These are phyloP conservation scores for Colletotrichum costaricense DNA, from an alignment of 2,329 filamentous ascomycete species.

Conservation along the genomic window DNA sequence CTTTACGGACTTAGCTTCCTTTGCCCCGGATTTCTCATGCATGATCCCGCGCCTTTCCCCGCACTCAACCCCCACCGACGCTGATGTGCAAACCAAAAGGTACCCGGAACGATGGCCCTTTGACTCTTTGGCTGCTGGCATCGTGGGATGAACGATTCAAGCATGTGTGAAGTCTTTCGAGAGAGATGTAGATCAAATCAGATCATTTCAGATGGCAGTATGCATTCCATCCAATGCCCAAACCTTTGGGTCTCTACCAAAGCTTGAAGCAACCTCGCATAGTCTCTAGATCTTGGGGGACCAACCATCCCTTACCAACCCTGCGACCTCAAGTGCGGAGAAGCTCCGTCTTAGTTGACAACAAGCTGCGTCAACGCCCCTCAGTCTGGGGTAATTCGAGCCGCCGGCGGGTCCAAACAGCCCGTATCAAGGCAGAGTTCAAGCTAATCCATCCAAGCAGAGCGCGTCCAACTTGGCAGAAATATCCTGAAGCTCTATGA, in stretches of 20 bases:
- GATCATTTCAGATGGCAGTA: too few relatives aligned
- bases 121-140: background rate
- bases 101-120: background rate
- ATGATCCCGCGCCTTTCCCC: conserved; percentile 8
- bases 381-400: conserved; percentile 29
- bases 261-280: background rate
- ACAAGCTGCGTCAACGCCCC: background rate
- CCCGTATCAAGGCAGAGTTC: conserved; percentile 8
- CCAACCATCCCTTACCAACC: background rate
- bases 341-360: background rate
- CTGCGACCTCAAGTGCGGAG: conserved; percentile 26
- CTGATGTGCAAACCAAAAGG: background rate
- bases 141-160: too few relatives aligned
- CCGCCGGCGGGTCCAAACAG: conserved; percentile 19
- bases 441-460: background rate
- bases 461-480: background rate
- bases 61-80: conserved; percentile 10
- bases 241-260: background rate
- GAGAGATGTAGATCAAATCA: background rate
- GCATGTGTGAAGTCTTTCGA: too few relatives aligned
- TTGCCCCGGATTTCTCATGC: conserved; percentile 22
- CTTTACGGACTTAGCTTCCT: conserved; percentile 1
- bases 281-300: background rate
- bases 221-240: background rate
- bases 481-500: conserved; percentile 3